Evolutionary conservation across 73 alveolate species (phyloP), one percentile per base, ranked within the genome.

Genomic region (Paramecium biaurelia): DNA sequence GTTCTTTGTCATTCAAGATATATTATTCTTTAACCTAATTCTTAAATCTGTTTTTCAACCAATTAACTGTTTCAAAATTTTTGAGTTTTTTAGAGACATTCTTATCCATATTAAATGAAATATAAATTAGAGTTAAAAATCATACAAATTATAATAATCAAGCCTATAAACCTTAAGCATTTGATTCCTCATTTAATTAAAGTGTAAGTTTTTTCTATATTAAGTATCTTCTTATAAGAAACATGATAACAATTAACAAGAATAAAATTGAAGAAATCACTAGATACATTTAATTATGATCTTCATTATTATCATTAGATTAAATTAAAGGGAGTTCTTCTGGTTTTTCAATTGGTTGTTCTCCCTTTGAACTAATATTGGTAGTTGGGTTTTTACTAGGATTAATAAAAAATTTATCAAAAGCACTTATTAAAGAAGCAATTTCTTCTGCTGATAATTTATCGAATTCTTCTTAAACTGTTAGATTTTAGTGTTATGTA

Each of bases 21-120:
- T 79, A 79, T 79, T 79, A 43, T n/a, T 79, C 90, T 24, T 30
- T 79, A 41, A 47, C 90, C 30, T 79, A 79, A 45, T 79, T 79
- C 56, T 45, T 38, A 45, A 79, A 79, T 79, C 90, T 15, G 47
- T 79, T 79, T 42, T 45, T 79, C 32, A 79, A 43, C 90, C 90
- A 79, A 41, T 79, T 42, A 76, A 79, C 18, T 23, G 90, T 79
- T 45, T 79, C 70, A 45, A 43, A 47, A 42, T 24, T 79, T 26
- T 79, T 79, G 20, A 79, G 28, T 26, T 43, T 41, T 9, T 10
- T 24, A 6, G 90, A 79, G 14, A 79, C 86, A 0, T 72, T 12
- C 32, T 72, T 35, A 35, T 72, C 86, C 86, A 72, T 72, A 9
- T 8, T 20, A 63, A 30, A 63, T 23, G 18, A n/a, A 53, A 5